phyloP scores from a whole-genome alignment of 345 rosid genomes.

The Brassica juncea region DNA sequence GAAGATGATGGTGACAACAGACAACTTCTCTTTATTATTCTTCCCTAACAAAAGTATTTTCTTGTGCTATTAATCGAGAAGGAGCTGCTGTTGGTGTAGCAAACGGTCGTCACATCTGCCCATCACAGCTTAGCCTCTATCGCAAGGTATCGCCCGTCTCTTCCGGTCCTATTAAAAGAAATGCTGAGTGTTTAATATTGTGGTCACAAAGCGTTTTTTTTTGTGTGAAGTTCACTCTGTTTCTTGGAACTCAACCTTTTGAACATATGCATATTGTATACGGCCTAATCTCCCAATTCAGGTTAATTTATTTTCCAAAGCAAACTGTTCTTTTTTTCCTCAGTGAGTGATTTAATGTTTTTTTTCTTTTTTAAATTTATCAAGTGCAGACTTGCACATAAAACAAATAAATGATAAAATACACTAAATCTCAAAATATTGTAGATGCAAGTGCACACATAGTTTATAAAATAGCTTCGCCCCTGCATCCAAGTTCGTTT shows the following conservation, averaged over 20 bases:
- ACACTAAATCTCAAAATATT: neutral
- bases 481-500: neutral
- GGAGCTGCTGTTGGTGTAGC: neutral
- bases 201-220: too few relatives aligned
- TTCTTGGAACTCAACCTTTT: too few relatives aligned
- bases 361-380: too few relatives aligned
- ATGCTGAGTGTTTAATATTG: too few relatives aligned
- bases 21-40: too few relatives aligned
- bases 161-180: too few relatives aligned
- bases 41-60: too few relatives aligned
- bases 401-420: neutral
- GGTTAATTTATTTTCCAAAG: neutral
- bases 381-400: neutral
- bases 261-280: too few relatives aligned
- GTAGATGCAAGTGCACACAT: neutral
- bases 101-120: neutral
- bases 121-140: neutral
- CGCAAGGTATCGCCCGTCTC: neutral
- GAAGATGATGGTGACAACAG: neutral
- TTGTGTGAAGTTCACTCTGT: too few relatives aligned
- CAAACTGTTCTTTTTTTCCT: neutral
- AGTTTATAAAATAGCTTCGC: neutral
- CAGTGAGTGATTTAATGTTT: neutral
- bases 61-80: neutral
- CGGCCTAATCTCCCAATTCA: too few relatives aligned